phyloP scores from a whole-genome alignment of 441 rosid genomes.

The Lepidium campestre region DNA sequence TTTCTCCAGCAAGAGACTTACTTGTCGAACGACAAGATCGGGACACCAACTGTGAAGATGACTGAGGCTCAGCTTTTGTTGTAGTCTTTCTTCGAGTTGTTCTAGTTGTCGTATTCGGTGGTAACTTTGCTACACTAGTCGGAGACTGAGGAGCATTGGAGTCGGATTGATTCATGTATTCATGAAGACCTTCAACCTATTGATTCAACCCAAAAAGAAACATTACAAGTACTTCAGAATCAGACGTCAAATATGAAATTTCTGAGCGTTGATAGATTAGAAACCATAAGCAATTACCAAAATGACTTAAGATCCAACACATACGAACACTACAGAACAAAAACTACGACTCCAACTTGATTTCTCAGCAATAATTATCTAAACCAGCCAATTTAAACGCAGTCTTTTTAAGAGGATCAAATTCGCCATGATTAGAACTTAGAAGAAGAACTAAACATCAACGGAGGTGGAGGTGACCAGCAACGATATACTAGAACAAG shows the following conservation, averaged over 20 bases:
- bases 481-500: neutral
- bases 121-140: conserved; percentile 23
- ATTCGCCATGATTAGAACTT: neutral
- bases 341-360: neutral
- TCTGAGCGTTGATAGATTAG: neutral
- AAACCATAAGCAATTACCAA: neutral
- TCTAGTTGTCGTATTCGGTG: conserved; percentile 37
- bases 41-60: conserved; percentile 30
- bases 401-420: neutral
- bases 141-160: conserved; percentile 35
- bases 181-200: conserved; percentile 85
- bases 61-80: conserved; percentile 36
- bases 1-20: conserved; percentile 29
- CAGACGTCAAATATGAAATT: neutral
- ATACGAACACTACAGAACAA: neutral
- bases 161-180: conserved; percentile 36
- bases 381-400: neutral
- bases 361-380: neutral
- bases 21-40: conserved; percentile 43
- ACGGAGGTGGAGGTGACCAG: no score
- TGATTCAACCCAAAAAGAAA: neutral
- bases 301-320: neutral
- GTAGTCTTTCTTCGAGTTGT: conserved; percentile 44
- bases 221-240: neutral
- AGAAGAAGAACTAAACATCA: neutral